Evolutionary conservation across 2,329 filamentous ascomycete genomes (phyloP).

Genomic region (Ophiostoma piceae): DNA sequence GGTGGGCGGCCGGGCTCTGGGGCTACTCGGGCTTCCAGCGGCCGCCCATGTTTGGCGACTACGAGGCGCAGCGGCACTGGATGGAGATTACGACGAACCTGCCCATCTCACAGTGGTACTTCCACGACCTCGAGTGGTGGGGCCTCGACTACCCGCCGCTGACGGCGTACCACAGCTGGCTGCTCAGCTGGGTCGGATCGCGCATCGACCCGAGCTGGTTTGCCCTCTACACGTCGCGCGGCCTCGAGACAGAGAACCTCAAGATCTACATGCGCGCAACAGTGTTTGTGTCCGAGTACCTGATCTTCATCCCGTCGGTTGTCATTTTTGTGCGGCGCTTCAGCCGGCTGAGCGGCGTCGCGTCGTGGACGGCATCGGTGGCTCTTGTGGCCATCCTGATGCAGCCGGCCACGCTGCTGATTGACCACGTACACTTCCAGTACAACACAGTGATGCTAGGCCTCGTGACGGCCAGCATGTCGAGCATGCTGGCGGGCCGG

Average conservation of each 20-base stretch:
- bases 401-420: constrained; percentile 83
- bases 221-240: constrained; percentile 73
- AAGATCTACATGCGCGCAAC: constrained; percentile 97
- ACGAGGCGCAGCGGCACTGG: constrained; percentile 97
- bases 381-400: constrained; percentile 85
- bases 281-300: constrained; percentile 83
- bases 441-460: constrained; percentile 99
- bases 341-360: constrained; percentile 68
- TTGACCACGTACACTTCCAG: constrained; percentile 95
- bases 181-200: constrained; percentile 79
- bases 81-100: constrained; percentile 93
- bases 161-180: constrained; percentile 97
- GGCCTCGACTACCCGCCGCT: constrained; percentile 95
- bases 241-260: constrained; percentile 68
- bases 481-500: constrained; percentile 78
- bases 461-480: constrained; percentile 77
- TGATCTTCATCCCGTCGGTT: constrained; percentile 79
- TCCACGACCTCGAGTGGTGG: constrained; percentile 95
- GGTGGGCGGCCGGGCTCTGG: constrained; percentile 90
- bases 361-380: constrained; percentile 75
- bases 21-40: constrained; percentile 79
- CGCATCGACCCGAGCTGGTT: constrained; percentile 83
- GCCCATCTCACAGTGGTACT: constrained; percentile 94
- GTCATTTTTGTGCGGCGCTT: constrained; percentile 82
- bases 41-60: constrained; percentile 92